A percentile compares a stretch with the other conserved stretches of the same genome.
Evolutionary conservation across 257 asterid genomes (phyloP).

Genomic region (Cinchona pubescens): DNA sequence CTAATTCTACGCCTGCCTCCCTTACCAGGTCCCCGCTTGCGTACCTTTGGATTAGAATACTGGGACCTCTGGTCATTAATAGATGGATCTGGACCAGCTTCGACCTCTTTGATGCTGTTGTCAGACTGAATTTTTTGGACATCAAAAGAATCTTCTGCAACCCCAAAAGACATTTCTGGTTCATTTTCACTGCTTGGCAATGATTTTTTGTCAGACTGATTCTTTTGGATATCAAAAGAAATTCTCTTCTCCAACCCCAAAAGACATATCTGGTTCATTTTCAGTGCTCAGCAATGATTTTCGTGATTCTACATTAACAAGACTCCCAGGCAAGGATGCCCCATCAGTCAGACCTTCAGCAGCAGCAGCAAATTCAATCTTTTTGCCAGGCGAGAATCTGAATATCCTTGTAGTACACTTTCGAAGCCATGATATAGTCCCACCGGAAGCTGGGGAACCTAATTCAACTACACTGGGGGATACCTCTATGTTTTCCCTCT

Average conservation of each 20-base stretch:
- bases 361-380: constrained; percentile 43
- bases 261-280: constrained; percentile 44
- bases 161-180: constrained; percentile 38
- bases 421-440: constrained; percentile 81
- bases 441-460: constrained; percentile 67
- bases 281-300: constrained; percentile 32
- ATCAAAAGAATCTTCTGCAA: constrained; percentile 56
- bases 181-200: constrained; percentile 39
- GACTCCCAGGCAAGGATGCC: constrained; percentile 24
- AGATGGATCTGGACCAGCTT: constrained; percentile 44
- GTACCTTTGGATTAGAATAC: constrained; percentile 37
- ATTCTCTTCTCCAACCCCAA: constrained; percentile 46
- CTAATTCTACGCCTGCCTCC: constrained; percentile 36
- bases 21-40: constrained; percentile 31
- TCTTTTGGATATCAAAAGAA: constrained; percentile 48
- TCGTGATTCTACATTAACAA: constrained; percentile 28
- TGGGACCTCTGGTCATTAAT: constrained; percentile 46
- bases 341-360: constrained; percentile 35
- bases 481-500: constrained; percentile 33
- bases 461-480: constrained; percentile 43
- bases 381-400: constrained; percentile 75
- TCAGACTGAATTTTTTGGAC: constrained; percentile 44
- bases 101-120: constrained; percentile 39
- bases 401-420: constrained; percentile 83
- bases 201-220: constrained; percentile 41